A percentile compares a stretch with the other conserved stretches of the same genome.
These are phyloP conservation scores for Starmerella apicola DNA, from an alignment of 805 yeast genomes.

Conservation along the genomic window DNA sequence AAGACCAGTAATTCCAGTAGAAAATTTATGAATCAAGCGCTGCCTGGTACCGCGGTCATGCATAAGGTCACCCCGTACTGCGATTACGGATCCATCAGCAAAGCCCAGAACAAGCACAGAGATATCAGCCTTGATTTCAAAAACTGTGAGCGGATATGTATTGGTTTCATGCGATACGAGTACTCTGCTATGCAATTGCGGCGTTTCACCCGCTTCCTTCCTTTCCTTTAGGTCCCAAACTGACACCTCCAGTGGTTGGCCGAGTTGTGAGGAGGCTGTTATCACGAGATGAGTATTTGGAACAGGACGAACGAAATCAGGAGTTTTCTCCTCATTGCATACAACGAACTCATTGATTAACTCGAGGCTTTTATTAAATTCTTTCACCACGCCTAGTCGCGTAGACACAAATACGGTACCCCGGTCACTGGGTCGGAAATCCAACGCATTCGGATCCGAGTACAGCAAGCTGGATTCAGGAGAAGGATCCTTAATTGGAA, in stretches of 20 bases:
- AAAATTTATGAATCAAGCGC: constrained; percentile 53
- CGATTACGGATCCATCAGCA: constrained; percentile 69
- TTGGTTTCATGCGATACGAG: constrained; percentile 50
- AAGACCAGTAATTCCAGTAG: constrained; percentile 71
- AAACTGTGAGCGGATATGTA: constrained; percentile 63
- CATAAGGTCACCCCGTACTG: constrained; percentile 75
- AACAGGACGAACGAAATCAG: constrained; percentile 44
- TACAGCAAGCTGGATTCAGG: constrained; percentile 53
- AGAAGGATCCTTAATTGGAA: constrained; percentile 77
- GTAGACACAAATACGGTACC: constrained; percentile 50
- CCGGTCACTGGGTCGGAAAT: constrained; percentile 43
- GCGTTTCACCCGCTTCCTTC: background rate
- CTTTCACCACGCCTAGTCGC: constrained; percentile 39
- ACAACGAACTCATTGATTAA: constrained; percentile 44
- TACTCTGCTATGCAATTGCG: constrained; percentile 9
- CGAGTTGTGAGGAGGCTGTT: constrained; percentile 59
- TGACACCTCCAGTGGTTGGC: constrained; percentile 53
- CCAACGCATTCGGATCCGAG: constrained; percentile 63
- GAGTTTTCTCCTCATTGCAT: constrained; percentile 50
- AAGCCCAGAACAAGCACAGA: constrained; percentile 65
- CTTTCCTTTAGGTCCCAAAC: constrained; percentile 53
- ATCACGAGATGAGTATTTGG: constrained; percentile 42
- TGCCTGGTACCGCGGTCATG: constrained; percentile 88
- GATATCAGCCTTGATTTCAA: constrained; percentile 41
- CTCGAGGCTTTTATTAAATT: constrained; percentile 41